A percentile compares a stretch with the other conserved stretches of the same genome.
These are phyloP conservation scores for Pulveroboletus sp. DNA, from an alignment of 768 basidiomycete species.

Conservation along the genomic window DNA sequence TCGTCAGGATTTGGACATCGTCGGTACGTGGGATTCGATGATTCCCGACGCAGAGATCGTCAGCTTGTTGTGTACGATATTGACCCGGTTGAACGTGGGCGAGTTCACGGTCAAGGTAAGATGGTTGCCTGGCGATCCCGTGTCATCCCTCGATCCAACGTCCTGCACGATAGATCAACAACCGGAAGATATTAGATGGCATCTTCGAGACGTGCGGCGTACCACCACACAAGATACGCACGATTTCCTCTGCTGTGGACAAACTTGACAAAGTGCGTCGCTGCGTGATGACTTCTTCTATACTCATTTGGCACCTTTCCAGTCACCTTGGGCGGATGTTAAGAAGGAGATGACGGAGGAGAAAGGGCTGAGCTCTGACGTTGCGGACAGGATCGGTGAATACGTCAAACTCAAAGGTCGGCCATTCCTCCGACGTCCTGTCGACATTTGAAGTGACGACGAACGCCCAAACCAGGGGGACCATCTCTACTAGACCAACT, in stretches of 20 bases:
- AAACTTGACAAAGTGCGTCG: conserved; percentile 88
- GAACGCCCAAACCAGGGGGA: conserved; percentile 50
- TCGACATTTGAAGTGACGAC: neutral
- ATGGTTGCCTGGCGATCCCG: neutral
- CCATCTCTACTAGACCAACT: conserved; percentile 71
- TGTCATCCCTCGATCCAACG: neutral
- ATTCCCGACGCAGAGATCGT: conserved; percentile 94
- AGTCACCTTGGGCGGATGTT: conserved; percentile 89
- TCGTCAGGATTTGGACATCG: conserved; percentile 88
- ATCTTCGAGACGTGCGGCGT: conserved; percentile 97
- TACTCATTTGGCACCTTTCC: neutral
- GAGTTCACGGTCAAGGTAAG: conserved; percentile 90
- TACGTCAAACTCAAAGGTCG: conserved; percentile 94
- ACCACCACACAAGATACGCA: conserved; percentile 79
- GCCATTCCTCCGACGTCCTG: neutral
- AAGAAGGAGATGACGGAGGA: conserved; percentile 96
- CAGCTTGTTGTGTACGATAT: conserved; percentile 73
- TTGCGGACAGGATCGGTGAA: conserved; percentile 93
- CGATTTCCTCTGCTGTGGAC: conserved; percentile 95
- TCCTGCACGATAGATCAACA: conserved; percentile 64
- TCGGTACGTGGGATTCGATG: conserved; percentile 92
- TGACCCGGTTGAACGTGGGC: conserved; percentile 82
- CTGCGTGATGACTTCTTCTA: neutral
- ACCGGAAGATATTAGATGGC: conserved; percentile 95
- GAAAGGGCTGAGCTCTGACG: conserved; percentile 76